phyloP scores from a whole-genome alignment of 228 moss, liverwort and hornwort genomes.

The Sphagnum magellanicum region DNA sequence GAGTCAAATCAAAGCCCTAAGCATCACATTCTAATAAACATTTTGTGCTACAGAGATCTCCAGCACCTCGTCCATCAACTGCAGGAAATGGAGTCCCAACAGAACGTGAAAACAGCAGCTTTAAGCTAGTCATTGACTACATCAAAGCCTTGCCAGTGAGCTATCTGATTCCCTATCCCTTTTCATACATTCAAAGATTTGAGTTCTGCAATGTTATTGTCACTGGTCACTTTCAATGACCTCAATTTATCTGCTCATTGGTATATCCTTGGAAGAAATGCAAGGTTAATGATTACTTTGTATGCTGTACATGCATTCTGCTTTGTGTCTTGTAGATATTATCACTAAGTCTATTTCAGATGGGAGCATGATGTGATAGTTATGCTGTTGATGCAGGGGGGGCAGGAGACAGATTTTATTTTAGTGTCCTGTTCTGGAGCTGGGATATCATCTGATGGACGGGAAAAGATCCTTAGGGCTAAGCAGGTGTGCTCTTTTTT shows the following conservation, averaged over 20 bases:
- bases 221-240: too few species aligned
- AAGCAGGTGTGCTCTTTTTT: constrained; percentile 51
- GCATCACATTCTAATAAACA: neutral
- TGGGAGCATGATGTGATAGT: too few species aligned
- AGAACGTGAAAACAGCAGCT: constrained; percentile 71
- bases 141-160: constrained; percentile 91
- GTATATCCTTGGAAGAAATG: too few species aligned
- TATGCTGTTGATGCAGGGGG: constrained; percentile 41
- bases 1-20: too few species aligned
- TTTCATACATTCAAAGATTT: neutral
- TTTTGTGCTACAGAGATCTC: constrained; percentile 38
- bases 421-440: constrained; percentile 84
- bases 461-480: constrained; percentile 65
- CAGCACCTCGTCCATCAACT: constrained; percentile 36
- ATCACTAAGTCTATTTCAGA: too few species aligned
- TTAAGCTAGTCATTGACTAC: constrained; percentile 74
- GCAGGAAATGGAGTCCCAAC: constrained; percentile 27
- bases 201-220: too few species aligned
- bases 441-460: constrained; percentile 44
- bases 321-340: neutral
- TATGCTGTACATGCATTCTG: neutral
- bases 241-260: too few species aligned
- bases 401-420: constrained; percentile 90
- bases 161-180: constrained; percentile 4
- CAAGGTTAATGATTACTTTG: neutral